phyloP scores from a whole-genome alignment of 768 basidiomycete genomes.

The Lactarius hengduanensis region DNA sequence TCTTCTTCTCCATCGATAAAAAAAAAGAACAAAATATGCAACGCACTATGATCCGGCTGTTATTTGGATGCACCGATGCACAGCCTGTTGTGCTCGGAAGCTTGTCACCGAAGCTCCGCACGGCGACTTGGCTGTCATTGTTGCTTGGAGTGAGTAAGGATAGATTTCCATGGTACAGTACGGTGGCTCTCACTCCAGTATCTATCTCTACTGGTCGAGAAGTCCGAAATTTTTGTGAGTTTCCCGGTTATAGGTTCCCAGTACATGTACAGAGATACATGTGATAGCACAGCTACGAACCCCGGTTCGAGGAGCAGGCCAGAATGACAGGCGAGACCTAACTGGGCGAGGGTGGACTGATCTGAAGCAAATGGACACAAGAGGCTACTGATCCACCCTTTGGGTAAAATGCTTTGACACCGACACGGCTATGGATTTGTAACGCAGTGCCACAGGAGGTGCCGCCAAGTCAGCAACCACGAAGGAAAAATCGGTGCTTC shows the following conservation, averaged over 20 bases:
- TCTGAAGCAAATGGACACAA: not conserved
- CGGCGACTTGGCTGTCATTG: not conserved
- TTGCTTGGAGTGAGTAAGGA: not conserved
- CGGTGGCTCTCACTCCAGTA: not conserved
- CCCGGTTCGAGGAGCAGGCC: not conserved
- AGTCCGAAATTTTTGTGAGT: not conserved
- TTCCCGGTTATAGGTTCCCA: not conserved
- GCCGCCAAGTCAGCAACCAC: not conserved
- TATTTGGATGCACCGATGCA: not conserved
- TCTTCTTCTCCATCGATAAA: not conserved
- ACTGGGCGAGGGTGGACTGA: not conserved
- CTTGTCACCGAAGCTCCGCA: not conserved
- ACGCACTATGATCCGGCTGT: not conserved
- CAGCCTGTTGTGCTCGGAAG: slow-evolving; percentile 1
- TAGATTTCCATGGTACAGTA: not conserved
- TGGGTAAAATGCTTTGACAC: not conserved
- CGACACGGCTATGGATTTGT: not conserved
- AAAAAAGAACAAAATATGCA: not conserved
- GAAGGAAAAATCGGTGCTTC: not conserved
- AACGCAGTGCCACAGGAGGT: not conserved
- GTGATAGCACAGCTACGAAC: not conserved
- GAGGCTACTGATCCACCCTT: not conserved
- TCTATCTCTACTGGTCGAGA: not conserved
- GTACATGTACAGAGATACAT: not conserved
- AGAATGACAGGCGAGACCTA: not conserved